phyloP scores from a whole-genome alignment of 805 yeast genomes.

The Candida anglica region DNA sequence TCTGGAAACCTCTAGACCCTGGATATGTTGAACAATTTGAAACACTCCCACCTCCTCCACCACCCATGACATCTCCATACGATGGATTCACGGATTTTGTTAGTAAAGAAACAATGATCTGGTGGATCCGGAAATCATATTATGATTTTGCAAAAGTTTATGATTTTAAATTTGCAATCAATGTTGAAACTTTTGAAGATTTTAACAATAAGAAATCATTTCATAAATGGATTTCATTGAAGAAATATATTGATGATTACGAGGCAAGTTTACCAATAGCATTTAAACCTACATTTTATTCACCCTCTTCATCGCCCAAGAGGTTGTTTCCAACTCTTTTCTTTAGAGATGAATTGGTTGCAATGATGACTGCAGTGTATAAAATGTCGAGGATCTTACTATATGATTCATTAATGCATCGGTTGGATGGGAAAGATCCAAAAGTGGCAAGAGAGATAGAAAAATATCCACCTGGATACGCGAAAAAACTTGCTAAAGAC shows the following conservation, averaged over 20 bases:
- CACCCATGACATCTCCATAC: neutral
- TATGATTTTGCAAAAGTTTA: constrained; percentile 23
- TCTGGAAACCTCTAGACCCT: constrained; percentile 32
- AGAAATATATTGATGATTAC: constrained; percentile 21
- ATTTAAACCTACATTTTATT: constrained; percentile 29
- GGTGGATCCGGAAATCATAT: constrained; percentile 34
- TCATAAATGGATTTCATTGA: constrained; percentile 24
- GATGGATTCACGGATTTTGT: neutral
- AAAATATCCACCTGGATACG: constrained; percentile 21
- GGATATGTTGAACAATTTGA: constrained; percentile 20
- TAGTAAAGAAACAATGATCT: constrained; percentile 13
- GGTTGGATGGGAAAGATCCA: constrained; percentile 11
- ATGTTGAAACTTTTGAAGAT: no score
- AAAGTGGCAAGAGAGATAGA: constrained; percentile 16
- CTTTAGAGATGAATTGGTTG: constrained; percentile 33
- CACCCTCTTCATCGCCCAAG: constrained; percentile 17
- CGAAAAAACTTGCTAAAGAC: constrained; percentile 27
- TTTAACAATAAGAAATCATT: constrained; percentile 17
- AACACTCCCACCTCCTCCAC: neutral
- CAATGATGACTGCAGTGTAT: constrained; percentile 25
- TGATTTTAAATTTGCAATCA: constrained; percentile 26
- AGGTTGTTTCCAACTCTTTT: constrained; percentile 28
- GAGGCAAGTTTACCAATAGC: constrained; percentile 23
- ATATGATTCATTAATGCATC: constrained; percentile 21
- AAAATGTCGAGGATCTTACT: constrained; percentile 27